Conservation (phyloP, 805 yeast genomes). For the Metschnikowia kunwiensis region DNA sequence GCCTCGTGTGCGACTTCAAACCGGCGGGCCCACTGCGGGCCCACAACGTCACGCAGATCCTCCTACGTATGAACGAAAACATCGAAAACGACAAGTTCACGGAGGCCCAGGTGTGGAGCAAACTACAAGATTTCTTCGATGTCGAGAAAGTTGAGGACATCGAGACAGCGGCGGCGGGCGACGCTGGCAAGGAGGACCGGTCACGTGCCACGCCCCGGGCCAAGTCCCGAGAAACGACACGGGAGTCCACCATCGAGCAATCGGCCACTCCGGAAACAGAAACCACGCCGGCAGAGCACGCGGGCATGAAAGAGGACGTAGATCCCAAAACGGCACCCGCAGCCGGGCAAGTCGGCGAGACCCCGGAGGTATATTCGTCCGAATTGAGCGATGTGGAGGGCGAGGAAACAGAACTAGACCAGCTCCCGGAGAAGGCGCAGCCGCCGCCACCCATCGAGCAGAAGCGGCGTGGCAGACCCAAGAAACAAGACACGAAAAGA, state of each 20-base stretch:
- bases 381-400: slow-evolving; percentile 23
- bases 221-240: slow-evolving; percentile 2
- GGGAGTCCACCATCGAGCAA: not conserved
- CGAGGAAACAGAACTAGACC: slow-evolving; percentile 14
- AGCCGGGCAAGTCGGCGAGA: not conserved
- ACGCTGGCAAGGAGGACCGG: slow-evolving; percentile 3
- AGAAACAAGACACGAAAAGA: slow-evolving; percentile 4
- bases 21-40: slow-evolving; percentile 60
- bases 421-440: slow-evolving; percentile 19
- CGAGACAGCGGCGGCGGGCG: not conserved
- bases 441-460: slow-evolving; percentile 1
- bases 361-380: slow-evolving; percentile 15
- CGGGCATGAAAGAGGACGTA: not conserved
- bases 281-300: not conserved
- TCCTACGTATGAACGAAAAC: slow-evolving; percentile 37
- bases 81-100: slow-evolving; percentile 28
- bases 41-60: slow-evolving; percentile 41
- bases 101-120: slow-evolving; percentile 55
- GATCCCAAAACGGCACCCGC: not conserved
- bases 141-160: slow-evolving; percentile 49
- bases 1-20: slow-evolving; percentile 60
- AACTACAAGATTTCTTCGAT: slow-evolving; percentile 52
- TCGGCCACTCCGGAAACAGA: not conserved
- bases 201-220: slow-evolving; percentile 1
- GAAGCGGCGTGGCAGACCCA: slow-evolving; percentile 7